These are phyloP conservation scores for Pichiaceae sp. DNA, from an alignment of 1,139 yeast genomes.

Conservation along the genomic window DNA sequence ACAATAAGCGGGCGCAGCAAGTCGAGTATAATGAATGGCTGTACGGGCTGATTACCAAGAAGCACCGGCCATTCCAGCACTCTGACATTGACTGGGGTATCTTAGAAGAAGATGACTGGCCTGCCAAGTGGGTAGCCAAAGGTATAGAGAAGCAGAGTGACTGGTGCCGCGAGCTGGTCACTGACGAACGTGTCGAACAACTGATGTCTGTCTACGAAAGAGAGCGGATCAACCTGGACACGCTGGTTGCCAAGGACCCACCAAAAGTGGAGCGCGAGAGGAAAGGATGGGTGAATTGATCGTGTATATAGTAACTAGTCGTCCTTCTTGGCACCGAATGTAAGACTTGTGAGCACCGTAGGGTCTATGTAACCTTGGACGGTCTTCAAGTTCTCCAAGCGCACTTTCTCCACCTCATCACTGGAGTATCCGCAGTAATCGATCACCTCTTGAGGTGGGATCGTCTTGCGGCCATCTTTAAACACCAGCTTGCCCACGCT, in stretches of 20 bases:
- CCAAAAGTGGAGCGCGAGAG: not conserved
- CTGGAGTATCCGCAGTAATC: conserved; percentile 47
- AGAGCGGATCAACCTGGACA: conserved; percentile 1
- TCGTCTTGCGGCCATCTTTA: conserved; percentile 31
- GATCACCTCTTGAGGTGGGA: conserved; percentile 49
- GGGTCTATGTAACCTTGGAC: conserved; percentile 28
- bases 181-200: conserved; percentile 58
- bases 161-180: conserved; percentile 74
- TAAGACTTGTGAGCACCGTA: conserved; percentile 2
- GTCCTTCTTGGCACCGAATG: not conserved
- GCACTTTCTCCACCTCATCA: conserved; percentile 39
- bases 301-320: not conserved
- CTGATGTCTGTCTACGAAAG: conserved; percentile 44
- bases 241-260: not conserved
- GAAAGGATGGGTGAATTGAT: not conserved
- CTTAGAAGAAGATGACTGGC: conserved; percentile 89
- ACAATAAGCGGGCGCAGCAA: conserved; percentile 63
- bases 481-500: conserved; percentile 76
- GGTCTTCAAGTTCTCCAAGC: conserved; percentile 27
- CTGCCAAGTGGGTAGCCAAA: conserved; percentile 68
- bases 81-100: conserved; percentile 46
- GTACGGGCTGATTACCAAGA: conserved; percentile 27
- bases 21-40: conserved; percentile 62
- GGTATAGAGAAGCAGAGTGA: conserved; percentile 71
- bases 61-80: conserved; percentile 47